Conservation (phyloP, 352 stramenopile species). For the Phytophthora syringae region DNA sequence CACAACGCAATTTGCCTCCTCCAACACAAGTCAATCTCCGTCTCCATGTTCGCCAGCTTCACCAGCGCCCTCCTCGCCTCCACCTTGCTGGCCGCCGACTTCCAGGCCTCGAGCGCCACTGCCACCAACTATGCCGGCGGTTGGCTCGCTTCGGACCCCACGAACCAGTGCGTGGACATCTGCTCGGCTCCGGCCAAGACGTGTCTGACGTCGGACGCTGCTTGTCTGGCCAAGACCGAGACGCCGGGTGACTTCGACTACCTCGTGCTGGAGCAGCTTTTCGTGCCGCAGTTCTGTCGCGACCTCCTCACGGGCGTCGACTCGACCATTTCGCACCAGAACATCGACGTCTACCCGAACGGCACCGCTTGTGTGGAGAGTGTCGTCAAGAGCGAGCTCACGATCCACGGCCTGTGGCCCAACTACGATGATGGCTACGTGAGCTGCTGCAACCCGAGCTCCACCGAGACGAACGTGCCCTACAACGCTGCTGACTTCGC, state of each 20-base stretch:
- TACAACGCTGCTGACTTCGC: conserved; percentile 63
- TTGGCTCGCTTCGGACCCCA: conserved; percentile 48
- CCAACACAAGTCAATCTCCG: conserved; percentile 4
- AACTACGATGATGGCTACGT: conserved; percentile 82
- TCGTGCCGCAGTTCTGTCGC: conserved; percentile 82
- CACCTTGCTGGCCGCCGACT: conserved; percentile 34
- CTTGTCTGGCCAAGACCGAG: conserved; percentile 66
- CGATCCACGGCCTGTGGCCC: conserved; percentile 81
- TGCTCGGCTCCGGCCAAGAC: conserved; percentile 65
- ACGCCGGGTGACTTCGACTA: conserved; percentile 76
- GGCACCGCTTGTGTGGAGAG: conserved; percentile 53
- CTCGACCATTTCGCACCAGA: conserved; percentile 83
- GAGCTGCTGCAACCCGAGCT: conserved; percentile 74
- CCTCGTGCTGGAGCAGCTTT: conserved; percentile 80
- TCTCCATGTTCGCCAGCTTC: conserved; percentile 23
- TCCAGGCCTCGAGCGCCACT: conserved; percentile 20
- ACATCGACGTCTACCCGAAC: conserved; percentile 67
- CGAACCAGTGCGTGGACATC: conserved; percentile 75
- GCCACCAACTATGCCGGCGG: conserved; percentile 68
- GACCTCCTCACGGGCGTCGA: conserved; percentile 73
- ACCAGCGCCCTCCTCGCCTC: conserved; percentile 29
- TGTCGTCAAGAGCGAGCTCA: conserved; percentile 63
- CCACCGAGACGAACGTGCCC: conserved; percentile 61
- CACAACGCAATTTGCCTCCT: conserved; percentile 24
- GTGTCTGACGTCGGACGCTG: conserved; percentile 56